Base-by-base conservation (phyloP, 805 yeast species). In the Zygosaccharomyces bisporus region DNA sequence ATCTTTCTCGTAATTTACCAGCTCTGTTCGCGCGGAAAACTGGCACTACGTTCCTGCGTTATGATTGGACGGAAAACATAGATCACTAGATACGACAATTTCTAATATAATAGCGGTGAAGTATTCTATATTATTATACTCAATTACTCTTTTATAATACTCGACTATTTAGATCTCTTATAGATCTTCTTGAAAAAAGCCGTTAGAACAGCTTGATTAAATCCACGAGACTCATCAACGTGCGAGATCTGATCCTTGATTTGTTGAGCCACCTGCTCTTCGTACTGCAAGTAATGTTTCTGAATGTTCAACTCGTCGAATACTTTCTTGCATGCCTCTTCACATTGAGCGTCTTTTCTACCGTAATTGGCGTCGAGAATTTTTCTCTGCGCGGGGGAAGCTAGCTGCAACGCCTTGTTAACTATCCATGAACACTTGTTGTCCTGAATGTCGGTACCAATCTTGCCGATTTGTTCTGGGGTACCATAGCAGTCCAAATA, bases 391-490 rank as follows among this genome's bases (percentile, higher is more conserved):
- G 81, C 93, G 33, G 88, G 79, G 20, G 78, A 74, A 42, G 79
- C 91, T 54, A 81, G 71, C 64, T 83, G 76, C 58, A 93, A 77
- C 6, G 99, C 99, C 56, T 87, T 86, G 75, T 93, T 93, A 59
- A 93, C 78, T 44, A 93, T 81, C 99, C 99, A 93, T 34, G 96
- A 86, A 70, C 99, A 93, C 70, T 93, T 93, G 79, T 93, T 93
- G 70, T 93, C 99, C 72, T 86, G 86, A 63, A 93, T 93, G 67
- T 93, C 99, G 48, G 99, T 93, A 56, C 99, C 99, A 56, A 93
- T 88, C 75, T 93, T 93, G 52, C 99, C 99, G 62, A 90, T 93
- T 61, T 91, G 88, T 63, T 86, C 95, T 34, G 99, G 96, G 58
- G 91, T 88, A 54, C 99, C 99, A 63, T 87, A 93, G 68, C 96